Evolutionary conservation across 2,329 filamentous ascomycete species (phyloP).

Genomic region (Verticillium nonalfalfae): DNA sequence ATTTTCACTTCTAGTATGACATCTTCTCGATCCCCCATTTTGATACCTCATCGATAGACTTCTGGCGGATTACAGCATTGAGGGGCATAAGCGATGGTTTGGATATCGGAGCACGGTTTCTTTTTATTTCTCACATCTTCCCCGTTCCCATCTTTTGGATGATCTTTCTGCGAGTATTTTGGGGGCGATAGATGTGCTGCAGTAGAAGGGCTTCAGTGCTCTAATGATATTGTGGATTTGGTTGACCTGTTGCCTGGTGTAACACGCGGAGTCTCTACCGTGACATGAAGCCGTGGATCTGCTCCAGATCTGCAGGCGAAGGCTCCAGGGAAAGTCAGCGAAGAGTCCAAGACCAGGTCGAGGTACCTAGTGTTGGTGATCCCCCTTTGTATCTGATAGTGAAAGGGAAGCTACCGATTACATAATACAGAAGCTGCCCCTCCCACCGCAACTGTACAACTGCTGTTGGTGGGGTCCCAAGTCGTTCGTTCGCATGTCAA

Average conservation of each 20-base stretch:
- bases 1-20: neutral
- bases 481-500: neutral
- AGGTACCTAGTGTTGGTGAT: no score
- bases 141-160: no score
- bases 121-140: neutral
- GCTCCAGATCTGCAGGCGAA: no score
- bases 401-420: no score
- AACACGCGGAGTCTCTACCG: no score
- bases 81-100: neutral
- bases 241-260: neutral
- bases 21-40: neutral
- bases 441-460: neutral
- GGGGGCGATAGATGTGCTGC: neutral
- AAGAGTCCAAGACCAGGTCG: no score
- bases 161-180: neutral
- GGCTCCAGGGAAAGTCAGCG: no score
- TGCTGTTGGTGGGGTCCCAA: neutral
- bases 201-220: conserved; percentile 1
- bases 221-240: conserved; percentile 2
- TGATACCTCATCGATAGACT: conserved; percentile 4
- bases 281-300: no score
- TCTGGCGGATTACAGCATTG: neutral
- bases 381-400: no score
- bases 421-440: neutral
- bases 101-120: neutral